Base-by-base conservation (phyloP, 306 rosid species). In the Vigna nakashimae region DNA sequence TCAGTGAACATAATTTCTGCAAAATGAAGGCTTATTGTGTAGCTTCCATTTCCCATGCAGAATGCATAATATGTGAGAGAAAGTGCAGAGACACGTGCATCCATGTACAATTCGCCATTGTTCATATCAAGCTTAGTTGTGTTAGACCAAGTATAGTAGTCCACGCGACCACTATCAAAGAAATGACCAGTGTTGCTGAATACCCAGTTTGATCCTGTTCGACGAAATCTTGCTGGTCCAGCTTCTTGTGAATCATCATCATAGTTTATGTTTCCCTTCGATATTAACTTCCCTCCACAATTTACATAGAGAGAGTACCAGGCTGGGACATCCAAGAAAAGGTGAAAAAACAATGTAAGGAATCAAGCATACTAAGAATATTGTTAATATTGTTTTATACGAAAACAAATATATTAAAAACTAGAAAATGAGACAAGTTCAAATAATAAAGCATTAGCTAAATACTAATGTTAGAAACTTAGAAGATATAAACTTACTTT, bases 31-130 rank as follows among this genome's bases (percentile, higher is more conserved):
- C 63, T 80, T 4, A 88, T 79, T 0, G 85, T 86, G 74, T 90
- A 90, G 70, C 51, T 81, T 14, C 94, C 94, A 76, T 90, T 87
- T 78, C 79, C 62, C 15, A 90, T 75, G 45, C 94, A 86, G 20
- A 78, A 82, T 40, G 83, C 91, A 43, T 90, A 90, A 65, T 87
- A 90, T 30, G 92, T 90, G 22, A 89, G 87, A 70, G 93, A 84
- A 70, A 83, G 78, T 5, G 97, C 85, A 51, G 96, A 90, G 78
- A 92, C 82, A 12, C 97, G 93, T 65, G 97, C 96, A 36, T 45
- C 77, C 83, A 50, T 77, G 52, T 90, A 92, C 38, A 89, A 52
- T 68, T 86, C 81, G 30, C 84, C 86, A 56, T 88, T 58, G 42
- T 45, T 46, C 58, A 82, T 76, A n/a, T 76, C 26, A 56, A 91